Conservation (phyloP, 495 filamentous ascomycete species). For the Clohesyomyces aquaticus region DNA sequence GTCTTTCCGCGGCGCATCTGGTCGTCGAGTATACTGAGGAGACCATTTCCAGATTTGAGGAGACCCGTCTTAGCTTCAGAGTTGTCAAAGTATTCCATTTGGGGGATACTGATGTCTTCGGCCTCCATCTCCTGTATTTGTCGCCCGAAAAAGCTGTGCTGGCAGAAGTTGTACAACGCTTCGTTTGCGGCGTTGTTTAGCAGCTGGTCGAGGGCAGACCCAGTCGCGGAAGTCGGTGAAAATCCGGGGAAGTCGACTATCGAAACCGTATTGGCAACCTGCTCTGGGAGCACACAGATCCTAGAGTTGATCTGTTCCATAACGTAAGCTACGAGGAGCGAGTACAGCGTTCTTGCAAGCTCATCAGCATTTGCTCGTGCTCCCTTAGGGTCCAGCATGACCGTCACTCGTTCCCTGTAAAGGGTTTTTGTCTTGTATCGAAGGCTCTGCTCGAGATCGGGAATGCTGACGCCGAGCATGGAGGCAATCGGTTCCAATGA, state of each 20-base stretch:
- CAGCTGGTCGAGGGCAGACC: constrained; percentile 86
- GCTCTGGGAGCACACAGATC: constrained; percentile 84
- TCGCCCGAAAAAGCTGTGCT: constrained; percentile 93
- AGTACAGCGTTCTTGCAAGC: constrained; percentile 89
- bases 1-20: constrained; percentile 86
- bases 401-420: constrained; percentile 89
- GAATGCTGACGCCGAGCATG: constrained; percentile 80
- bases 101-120: constrained; percentile 85
- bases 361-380: constrained; percentile 92
- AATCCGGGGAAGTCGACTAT: constrained; percentile 98
- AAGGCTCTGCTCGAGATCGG: constrained; percentile 82
- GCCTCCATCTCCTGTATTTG: constrained; percentile 89
- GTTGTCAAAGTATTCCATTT: constrained; percentile 97
- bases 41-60: constrained; percentile 86
- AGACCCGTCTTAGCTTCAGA: constrained; percentile 88
- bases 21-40: constrained; percentile 93
- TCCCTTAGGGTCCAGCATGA: constrained; percentile 92
- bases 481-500: constrained; percentile 82
- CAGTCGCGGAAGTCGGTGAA: constrained; percentile 77
- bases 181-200: constrained; percentile 93
- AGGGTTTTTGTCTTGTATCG: constrained; percentile 96
- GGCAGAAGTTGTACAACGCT: constrained; percentile 85
- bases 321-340: constrained; percentile 90
- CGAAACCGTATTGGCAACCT: constrained; percentile 88
- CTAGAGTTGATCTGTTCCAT: constrained; percentile 91